Evolutionary conservation across 805 yeast species (phyloP), one percentile per base, ranked within the genome.

Genomic region (Saturnispora halmiae): DNA sequence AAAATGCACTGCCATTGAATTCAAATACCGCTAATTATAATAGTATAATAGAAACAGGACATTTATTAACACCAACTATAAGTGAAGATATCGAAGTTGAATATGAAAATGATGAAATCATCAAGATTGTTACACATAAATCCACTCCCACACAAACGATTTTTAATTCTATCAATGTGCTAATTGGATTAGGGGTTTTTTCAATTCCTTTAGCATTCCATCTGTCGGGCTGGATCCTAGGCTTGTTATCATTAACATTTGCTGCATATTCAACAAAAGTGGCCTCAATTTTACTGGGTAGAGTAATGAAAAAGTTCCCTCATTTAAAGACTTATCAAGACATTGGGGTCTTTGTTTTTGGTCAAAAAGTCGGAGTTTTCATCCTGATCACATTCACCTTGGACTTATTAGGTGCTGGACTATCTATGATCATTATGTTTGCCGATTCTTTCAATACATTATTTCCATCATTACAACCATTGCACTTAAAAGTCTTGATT

Each of bases 101-200:
- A 11, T 31, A 18, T 9, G 28, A 30, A n/a, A 28, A 35, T 6
- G 38, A 42, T 13, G 47, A 40, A 7, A 31, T 32, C 6, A 25
- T 46, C 11, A 39, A 36, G 20, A 40, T 50, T 7, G 47, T 49
- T 28, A 49, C 61, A 7, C 65, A 64, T 6, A 67, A 60, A 48
- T 73, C 80, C 6, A 83, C 92, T 0, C 77, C 76, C 0, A 75
- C 82, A 1, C 94, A 82, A 55, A 82, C 94, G 0, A 63, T 80
- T 4, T 81, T 82, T 66, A 83, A 83, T 51, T 78, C 88, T 1
- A 77, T 82, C 36, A 83, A 83, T 54, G 82, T 82, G 0, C 61
- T 83, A 22, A 75, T 83, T 47, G 94, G 94, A 0, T 72, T 83
- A 29, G 92, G 90, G 2, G 66, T 83, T 37, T 65, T 83, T 33